Evolutionary conservation across 129 eudicot species (phyloP), one percentile per base, ranked within the genome.

Genomic region (Flaveria bidentis): DNA sequence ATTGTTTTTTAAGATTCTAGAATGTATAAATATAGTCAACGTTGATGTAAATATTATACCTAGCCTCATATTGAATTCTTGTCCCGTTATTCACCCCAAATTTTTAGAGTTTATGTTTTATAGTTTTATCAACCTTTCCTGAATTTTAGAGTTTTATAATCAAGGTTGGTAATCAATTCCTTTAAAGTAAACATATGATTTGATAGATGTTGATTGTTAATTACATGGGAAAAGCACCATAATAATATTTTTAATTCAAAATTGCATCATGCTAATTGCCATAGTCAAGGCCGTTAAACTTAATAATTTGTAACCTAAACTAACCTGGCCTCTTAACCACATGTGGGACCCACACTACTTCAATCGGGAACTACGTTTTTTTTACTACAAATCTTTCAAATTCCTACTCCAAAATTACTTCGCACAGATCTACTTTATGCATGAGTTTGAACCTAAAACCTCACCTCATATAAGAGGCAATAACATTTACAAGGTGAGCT

Each of bases 91-190:
- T 30, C 36, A 30, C 4, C 36, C 5, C 4, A 28, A 3, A 28
- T 2, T 28, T 28, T 28, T 28, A 2, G 33, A 28, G 33, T 28
- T 28, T 28, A 28, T 28, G 33, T 28, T 28, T 28, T 28, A 2
- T 28, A 3, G 33, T 28, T 28, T 28, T 28, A 2, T 28, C 33
- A 28, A 4, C 33, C 1, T 28, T 49, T 2, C 39, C 7, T 5
- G 4, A 36, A 36, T 36, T 36, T 36, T 5, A 36, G 10, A 28
- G 9, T 25, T 61, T 0, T 61, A 57, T 7, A 16, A 61, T 25
- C n/a, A 68, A 65, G 79, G 89, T 80, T 66, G 77, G 86, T 74
- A 41, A 75, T 65, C 80, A 52, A 78, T 72, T 82, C 26, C 9
- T 68, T 60, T 36, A 71, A 75, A 30, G 11, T 72, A 26, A 71